Evolutionary conservation across 1,284 basidiomycete species (phyloP).

Genomic region (Amylostereum areolatum): DNA sequence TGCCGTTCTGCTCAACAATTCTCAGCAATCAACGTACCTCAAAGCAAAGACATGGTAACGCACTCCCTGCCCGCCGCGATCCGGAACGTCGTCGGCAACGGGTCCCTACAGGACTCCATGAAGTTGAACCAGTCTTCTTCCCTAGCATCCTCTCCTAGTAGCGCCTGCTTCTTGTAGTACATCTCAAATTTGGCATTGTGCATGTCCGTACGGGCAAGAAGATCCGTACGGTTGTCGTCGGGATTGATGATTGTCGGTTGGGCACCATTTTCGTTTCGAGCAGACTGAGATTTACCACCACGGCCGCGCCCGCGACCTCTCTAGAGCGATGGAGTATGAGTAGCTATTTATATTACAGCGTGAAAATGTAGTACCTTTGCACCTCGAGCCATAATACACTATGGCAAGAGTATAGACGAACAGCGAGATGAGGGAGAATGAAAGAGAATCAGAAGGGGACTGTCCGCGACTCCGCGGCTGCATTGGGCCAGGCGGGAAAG

Average conservation of each 20-base stretch:
- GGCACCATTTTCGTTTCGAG: not conserved
- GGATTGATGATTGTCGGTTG: constrained; percentile 3
- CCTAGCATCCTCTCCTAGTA: constrained; percentile 45
- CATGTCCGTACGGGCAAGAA: constrained; percentile 57
- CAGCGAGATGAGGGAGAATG: too few relatives aligned
- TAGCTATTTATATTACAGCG: too few relatives aligned
- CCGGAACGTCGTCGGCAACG: constrained; percentile 92
- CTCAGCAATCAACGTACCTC: not conserved
- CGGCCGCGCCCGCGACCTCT: constrained; percentile 2
- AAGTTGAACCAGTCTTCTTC: constrained; percentile 73
- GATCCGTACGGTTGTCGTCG: constrained; percentile 21
- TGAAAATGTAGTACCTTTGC: too few relatives aligned
- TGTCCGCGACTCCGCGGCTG: too few relatives aligned
- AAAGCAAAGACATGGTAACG: constrained; percentile 22
- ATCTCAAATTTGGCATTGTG: constrained; percentile 65
- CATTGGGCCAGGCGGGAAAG: too few relatives aligned
- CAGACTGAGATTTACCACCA: not conserved
- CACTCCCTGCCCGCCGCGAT: constrained; percentile 86
- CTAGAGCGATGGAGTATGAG: not conserved
- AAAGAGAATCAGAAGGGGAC: too few relatives aligned
- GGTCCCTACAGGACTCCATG: constrained; percentile 60
- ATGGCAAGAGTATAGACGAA: too few relatives aligned
- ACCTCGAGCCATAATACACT: too few relatives aligned
- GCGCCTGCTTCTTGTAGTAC: constrained; percentile 77
- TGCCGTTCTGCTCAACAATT: constrained; percentile 48